Base-by-base conservation (phyloP, 257 asterid genomes). In the Scutellaria baicalensis region DNA sequence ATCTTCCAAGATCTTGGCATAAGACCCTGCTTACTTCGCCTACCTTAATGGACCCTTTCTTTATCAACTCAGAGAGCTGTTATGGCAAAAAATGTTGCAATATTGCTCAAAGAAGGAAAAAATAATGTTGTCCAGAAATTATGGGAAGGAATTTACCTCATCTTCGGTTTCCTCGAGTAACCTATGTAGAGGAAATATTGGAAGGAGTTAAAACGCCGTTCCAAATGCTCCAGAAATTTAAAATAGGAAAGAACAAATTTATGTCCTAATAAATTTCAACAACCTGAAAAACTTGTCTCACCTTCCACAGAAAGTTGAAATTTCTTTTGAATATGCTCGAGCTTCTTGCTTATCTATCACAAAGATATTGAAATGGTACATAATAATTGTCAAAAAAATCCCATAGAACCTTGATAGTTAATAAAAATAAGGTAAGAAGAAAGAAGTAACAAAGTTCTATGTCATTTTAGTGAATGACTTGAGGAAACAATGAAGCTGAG, bases 241-340 rank as follows among this genome's bases (percentile, higher is more conserved):
- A 45, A 69, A 33, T 52, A 17, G 49, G 70, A 56, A 16, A 39
- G 64, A 59, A 66, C 43, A 50, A 33, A 42, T 18, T 62, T 56
- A 69, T 35, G 64, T 54, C 38, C 16, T 21, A 58, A 23, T 23
- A 27, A 40, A 21, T 59, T 33, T 20, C 31, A 17, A 57, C 56
- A 62, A 35, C 63, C 12, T 64, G 2, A 62, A 40, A 71, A 59
- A 48, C 33, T 59, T 79, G 59, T 60, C 83, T 85, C 74, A 92
- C 97, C 97, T 90, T 82, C 97, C 98, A 79, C 98, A 93, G 70
- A 89, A 93, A 73, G 91, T 71, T 60, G 97, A 93, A 72, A 93
- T 85, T 42, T 84, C 88, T 77, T 93, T 93, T 3, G 97, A 76
- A 78, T 93, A 77, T 64, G 93, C 96, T 56, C 81, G 76, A 33